A percentile compares a stretch with the other conserved stretches of the same genome.
Evolutionary conservation across 2,329 filamentous ascomycete species (phyloP).

Genomic region (Pseudogymnoascus sp.): DNA sequence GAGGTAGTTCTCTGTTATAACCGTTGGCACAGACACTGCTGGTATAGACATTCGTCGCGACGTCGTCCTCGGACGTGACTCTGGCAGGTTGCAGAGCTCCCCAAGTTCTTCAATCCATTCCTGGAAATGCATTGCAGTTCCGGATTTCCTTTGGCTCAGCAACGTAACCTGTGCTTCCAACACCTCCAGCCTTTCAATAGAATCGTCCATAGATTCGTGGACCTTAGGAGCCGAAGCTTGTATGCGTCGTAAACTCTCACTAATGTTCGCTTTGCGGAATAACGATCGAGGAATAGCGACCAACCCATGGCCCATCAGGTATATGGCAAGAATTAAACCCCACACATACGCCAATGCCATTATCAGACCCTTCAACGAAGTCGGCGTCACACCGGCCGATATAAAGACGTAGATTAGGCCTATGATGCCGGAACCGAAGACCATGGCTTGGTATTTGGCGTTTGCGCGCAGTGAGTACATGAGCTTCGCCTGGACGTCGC

Average conservation of each 20-base stretch:
- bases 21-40: slow-evolving; percentile 54
- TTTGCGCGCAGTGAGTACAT: slow-evolving; percentile 81
- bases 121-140: slow-evolving; percentile 63
- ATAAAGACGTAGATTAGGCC: slow-evolving; percentile 79
- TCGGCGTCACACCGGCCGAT: slow-evolving; percentile 63
- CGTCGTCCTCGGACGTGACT: slow-evolving; percentile 42
- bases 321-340: slow-evolving; percentile 85
- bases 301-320: slow-evolving; percentile 93
- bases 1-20: slow-evolving; percentile 88
- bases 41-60: slow-evolving; percentile 35
- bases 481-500: slow-evolving; percentile 72
- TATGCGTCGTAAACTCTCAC: slow-evolving; percentile 62
- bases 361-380: slow-evolving; percentile 69
- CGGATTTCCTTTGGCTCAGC: slow-evolving; percentile 71
- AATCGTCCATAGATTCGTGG: slow-evolving; percentile 82
- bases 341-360: slow-evolving; percentile 95
- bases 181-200: slow-evolving; percentile 68
- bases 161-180: slow-evolving; percentile 74
- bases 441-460: slow-evolving; percentile 76
- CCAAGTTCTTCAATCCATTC: slow-evolving; percentile 96
- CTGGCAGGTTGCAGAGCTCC: slow-evolving; percentile 64
- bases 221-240: slow-evolving; percentile 72
- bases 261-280: slow-evolving; percentile 70
- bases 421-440: slow-evolving; percentile 59
- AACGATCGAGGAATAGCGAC: slow-evolving; percentile 81